phyloP scores from a whole-genome alignment of 2,329 filamentous ascomycete genomes.

The Calonectria honghensis region DNA sequence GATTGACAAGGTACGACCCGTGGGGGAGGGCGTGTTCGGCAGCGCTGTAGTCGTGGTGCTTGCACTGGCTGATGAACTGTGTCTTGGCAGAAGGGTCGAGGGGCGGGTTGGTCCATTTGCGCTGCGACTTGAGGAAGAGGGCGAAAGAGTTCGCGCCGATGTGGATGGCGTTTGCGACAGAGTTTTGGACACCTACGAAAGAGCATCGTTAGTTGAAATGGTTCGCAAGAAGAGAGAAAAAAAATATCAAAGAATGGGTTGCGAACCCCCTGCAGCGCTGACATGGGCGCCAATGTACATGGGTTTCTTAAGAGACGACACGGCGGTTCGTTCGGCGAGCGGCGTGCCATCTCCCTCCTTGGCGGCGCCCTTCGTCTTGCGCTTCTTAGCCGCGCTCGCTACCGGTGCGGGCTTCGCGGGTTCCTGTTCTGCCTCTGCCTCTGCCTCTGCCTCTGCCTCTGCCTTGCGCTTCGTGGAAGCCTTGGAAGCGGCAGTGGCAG shows the following conservation, averaged over 20 bases:
- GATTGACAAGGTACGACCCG: conserved; percentile 96
- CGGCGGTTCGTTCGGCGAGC: conserved; percentile 80
- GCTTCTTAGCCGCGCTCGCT: conserved; percentile 64
- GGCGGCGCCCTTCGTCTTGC: conserved; percentile 61
- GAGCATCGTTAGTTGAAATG: conserved; percentile 1
- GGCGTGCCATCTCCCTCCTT: conserved; percentile 72
- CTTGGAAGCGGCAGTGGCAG: conserved; percentile 52
- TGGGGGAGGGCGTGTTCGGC: conserved; percentile 88
- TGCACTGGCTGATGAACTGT: conserved; percentile 82
- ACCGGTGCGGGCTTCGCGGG: conserved; percentile 47
- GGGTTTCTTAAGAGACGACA: conserved; percentile 76
- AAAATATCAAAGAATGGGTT: not conserved
- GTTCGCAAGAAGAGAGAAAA: not conserved
- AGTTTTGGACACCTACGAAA: conserved; percentile 86
- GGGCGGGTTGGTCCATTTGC: conserved; percentile 92
- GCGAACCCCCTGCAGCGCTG: conserved; percentile 86
- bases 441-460: conserved; percentile 49
- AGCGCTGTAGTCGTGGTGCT: conserved; percentile 82
- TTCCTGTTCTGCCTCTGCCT: conserved; percentile 49
- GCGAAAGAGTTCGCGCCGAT: conserved; percentile 96
- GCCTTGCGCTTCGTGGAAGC: conserved; percentile 58
- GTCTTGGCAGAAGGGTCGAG: conserved; percentile 80
- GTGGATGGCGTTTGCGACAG: conserved; percentile 84
- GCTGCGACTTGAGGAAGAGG: conserved; percentile 95
- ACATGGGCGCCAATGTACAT: conserved; percentile 96